Percentiles rank a stretch among this genome's conserved stretches.
Evolutionary conservation across 768 basidiomycete species (phyloP).

Genomic region (Mycena leptocephala): DNA sequence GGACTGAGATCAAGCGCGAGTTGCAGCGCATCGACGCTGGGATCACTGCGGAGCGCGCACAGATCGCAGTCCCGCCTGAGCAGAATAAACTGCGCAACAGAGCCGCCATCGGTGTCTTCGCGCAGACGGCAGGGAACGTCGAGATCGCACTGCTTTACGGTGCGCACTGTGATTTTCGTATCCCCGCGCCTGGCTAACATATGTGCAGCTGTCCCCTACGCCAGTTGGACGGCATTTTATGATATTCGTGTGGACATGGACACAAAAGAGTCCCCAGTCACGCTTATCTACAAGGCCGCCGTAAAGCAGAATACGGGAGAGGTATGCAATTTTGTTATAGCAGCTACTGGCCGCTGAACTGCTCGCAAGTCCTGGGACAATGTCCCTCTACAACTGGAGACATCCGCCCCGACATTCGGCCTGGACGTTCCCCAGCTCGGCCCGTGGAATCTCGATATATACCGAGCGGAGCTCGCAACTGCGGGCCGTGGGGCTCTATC

Average conservation of each 20-base stretch:
- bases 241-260: no score
- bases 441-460: conserved; percentile 55
- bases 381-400: conserved; percentile 60
- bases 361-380: conserved; percentile 57
- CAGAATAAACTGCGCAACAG: conserved; percentile 48
- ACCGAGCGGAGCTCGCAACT: no score
- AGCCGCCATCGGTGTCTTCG: conserved; percentile 55
- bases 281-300: conserved; percentile 57
- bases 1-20: conserved; percentile 47
- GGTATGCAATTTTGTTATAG: conserved; percentile 32
- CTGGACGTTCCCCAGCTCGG: conserved; percentile 53
- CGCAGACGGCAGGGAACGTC: conserved; percentile 53
- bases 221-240: conserved; percentile 55
- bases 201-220: conserved; percentile 52
- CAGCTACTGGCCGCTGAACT: background rate
- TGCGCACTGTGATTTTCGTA: conserved; percentile 29
- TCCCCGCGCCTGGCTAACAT: background rate
- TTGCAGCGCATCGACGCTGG: conserved; percentile 42
- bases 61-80: conserved; percentile 29
- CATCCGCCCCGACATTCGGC: conserved; percentile 59
- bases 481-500: no score
- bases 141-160: conserved; percentile 59
- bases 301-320: conserved; percentile 63
- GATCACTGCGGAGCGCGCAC: conserved; percentile 42
- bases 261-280: conserved; percentile 56